A percentile compares a stretch with the other conserved stretches of the same genome.
Evolutionary conservation across 108 stramenopile species (phyloP).

Genomic region (Cyclotella atomus): DNA sequence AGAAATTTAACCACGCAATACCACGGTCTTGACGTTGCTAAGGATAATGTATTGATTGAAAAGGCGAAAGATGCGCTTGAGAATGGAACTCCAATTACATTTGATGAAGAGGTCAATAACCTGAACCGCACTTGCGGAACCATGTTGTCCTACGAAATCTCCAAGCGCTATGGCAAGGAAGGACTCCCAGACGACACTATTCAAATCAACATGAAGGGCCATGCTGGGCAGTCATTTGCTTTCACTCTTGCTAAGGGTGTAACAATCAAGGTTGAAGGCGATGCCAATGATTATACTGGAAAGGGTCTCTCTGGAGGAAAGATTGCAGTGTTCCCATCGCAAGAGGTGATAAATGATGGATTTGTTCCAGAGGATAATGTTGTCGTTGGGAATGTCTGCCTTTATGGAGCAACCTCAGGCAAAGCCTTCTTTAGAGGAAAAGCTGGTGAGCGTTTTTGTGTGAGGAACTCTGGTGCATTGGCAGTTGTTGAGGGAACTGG

Average conservation of each 20-base stretch:
- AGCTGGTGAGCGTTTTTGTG: conserved; percentile 97
- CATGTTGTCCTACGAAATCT: conserved; percentile 92
- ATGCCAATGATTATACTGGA: conserved; percentile 96
- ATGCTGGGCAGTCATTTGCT: conserved; percentile 95
- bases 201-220: conserved; percentile 89
- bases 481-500: conserved; percentile 98
- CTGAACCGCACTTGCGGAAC: conserved; percentile 95
- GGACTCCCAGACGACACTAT: conserved; percentile 97
- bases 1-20: conserved; percentile 83
- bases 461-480: conserved; percentile 96
- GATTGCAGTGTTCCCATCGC: conserved; percentile 82
- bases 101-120: conserved; percentile 87
- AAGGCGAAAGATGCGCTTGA: conserved; percentile 85
- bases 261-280: conserved; percentile 92
- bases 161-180: conserved; percentile 87
- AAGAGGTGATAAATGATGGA: conserved; percentile 69
- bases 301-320: conserved; percentile 98
- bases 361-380: conserved; percentile 93
- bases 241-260: conserved; percentile 96
- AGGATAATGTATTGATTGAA: conserved; percentile 88
- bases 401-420: conserved; percentile 95
- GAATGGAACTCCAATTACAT: conserved; percentile 77
- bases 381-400: conserved; percentile 94
- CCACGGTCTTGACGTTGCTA: conserved; percentile 84
- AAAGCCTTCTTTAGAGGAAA: conserved; percentile 97